Percentiles rank a stretch among this genome's conserved stretches.
phyloP scores from a whole-genome alignment of 257 asterid species.

The Solanum chilense region DNA sequence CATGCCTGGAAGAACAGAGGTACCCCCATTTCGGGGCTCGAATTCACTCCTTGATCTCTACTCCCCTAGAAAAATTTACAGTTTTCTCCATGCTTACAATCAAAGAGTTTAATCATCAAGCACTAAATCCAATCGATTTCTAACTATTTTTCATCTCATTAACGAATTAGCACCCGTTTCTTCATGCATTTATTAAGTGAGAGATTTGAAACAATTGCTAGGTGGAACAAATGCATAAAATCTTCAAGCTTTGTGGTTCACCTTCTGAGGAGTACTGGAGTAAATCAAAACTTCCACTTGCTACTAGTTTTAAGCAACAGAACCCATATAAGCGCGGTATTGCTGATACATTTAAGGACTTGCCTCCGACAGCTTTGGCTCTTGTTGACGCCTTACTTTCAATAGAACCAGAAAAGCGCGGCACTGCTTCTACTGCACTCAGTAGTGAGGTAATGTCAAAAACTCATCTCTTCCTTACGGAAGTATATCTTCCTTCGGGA shows the following conservation, averaged over 20 bases:
- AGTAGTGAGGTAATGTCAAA: constrained; percentile 6
- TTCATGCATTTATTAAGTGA: neutral
- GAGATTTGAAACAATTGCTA: neutral
- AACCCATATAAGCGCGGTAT: constrained; percentile 4
- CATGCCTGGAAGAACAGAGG: constrained; percentile 11
- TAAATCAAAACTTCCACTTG: constrained; percentile 7
- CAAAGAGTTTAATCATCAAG: neutral
- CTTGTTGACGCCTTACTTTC: constrained; percentile 5
- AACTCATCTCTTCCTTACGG: neutral
- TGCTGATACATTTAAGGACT: constrained; percentile 3
- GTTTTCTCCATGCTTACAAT: neutral
- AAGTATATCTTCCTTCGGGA: neutral
- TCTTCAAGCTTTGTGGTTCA: constrained; percentile 18
- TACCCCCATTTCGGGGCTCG: neutral
- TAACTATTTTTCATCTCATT: neutral
- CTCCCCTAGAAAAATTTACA: neutral
- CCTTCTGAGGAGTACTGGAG: constrained; percentile 15
- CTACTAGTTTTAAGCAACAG: constrained; percentile 10
- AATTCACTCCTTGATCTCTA: neutral
- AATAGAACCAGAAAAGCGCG: constrained; percentile 4
- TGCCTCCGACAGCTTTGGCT: constrained; percentile 1
- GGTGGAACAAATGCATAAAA: constrained; percentile 18
- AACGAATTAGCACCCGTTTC: neutral
- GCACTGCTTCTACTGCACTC: constrained; percentile 6
- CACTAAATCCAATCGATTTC: neutral